These are phyloP conservation scores for Coemansia sp. DNA, from an alignment of 192 early-diverging fungal species.

Conservation along the genomic window DNA sequence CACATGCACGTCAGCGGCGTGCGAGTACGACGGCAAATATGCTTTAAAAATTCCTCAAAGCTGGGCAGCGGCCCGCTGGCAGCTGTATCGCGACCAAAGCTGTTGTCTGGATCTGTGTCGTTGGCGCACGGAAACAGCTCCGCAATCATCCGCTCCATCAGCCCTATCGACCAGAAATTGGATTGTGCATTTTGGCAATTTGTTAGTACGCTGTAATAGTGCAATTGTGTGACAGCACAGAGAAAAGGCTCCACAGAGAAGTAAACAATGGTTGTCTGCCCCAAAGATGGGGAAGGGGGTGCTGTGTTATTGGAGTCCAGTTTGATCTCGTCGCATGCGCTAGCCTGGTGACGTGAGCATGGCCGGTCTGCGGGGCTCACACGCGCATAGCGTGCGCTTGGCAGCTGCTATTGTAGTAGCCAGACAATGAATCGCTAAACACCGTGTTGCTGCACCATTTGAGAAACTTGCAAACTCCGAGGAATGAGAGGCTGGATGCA, in stretches of 20 bases:
- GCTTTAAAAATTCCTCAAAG: slow-evolving; percentile 53
- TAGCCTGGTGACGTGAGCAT: background rate
- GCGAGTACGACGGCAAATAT: slow-evolving; percentile 55
- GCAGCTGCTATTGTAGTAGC: background rate
- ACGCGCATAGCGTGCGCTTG: background rate
- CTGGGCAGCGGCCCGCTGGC: slow-evolving; percentile 26
- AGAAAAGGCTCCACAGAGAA: background rate
- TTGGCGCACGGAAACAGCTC: slow-evolving; percentile 52
- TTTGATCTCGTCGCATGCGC: background rate
- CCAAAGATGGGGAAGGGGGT: background rate
- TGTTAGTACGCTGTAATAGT: background rate
- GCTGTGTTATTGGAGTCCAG: background rate
- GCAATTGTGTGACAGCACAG: background rate
- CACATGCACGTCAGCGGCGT: slow-evolving; percentile 54
- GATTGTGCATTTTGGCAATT: background rate
- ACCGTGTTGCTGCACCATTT: background rate
- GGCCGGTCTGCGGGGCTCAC: background rate
- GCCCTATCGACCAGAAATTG: slow-evolving; percentile 17
- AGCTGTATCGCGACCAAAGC: slow-evolving; percentile 7
- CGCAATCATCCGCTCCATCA: slow-evolving; percentile 55
- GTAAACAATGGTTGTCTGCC: background rate
- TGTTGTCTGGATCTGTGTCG: slow-evolving; percentile 20
- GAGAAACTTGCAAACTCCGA: slow-evolving; percentile 2
- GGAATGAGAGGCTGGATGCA: slow-evolving; percentile 13
- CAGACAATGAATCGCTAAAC: background rate